These are phyloP conservation scores for Dendrobium nobile DNA, from an alignment of 106 monocot genomes.

Conservation along the genomic window DNA sequence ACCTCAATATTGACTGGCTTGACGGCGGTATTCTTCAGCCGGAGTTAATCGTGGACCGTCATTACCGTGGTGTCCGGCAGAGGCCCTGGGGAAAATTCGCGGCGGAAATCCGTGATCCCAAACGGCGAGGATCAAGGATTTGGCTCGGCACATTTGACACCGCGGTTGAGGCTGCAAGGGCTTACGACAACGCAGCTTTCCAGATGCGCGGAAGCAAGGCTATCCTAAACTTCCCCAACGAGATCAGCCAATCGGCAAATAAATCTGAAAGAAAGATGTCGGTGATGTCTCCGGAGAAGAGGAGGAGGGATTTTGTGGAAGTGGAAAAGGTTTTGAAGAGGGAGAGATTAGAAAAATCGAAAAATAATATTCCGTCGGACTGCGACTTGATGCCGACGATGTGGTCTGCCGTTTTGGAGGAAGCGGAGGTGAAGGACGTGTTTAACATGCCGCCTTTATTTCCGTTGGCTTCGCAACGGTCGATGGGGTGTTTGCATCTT, in stretches of 20 bases:
- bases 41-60: conserved; percentile 14
- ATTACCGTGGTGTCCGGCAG: conserved; percentile 69
- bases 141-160: conserved; percentile 80
- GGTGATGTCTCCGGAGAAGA: conserved; percentile 5
- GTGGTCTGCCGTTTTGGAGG: conserved; percentile 18
- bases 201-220: conserved; percentile 61
- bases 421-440: conserved; percentile 16
- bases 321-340: not conserved
- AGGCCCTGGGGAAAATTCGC: conserved; percentile 86
- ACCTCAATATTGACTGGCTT: conserved; percentile 11
- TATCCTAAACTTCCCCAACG: conserved; percentile 84
- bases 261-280: not conserved
- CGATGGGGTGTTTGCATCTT: conserved; percentile 15
- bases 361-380: not conserved
- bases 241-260: conserved; percentile 12
- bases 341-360: not conserved
- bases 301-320: conserved; percentile 5
- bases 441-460: conserved; percentile 32
- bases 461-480: conserved; percentile 27
- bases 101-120: conserved; percentile 63
- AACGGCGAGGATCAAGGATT: conserved; percentile 49
- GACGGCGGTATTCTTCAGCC: conserved; percentile 11
- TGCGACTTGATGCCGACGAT: conserved; percentile 30
- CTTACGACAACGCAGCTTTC: conserved; percentile 73
- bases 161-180: conserved; percentile 61